Conservation (phyloP, 1,284 basidiomycete genomes). For the Mycena sp. region DNA sequence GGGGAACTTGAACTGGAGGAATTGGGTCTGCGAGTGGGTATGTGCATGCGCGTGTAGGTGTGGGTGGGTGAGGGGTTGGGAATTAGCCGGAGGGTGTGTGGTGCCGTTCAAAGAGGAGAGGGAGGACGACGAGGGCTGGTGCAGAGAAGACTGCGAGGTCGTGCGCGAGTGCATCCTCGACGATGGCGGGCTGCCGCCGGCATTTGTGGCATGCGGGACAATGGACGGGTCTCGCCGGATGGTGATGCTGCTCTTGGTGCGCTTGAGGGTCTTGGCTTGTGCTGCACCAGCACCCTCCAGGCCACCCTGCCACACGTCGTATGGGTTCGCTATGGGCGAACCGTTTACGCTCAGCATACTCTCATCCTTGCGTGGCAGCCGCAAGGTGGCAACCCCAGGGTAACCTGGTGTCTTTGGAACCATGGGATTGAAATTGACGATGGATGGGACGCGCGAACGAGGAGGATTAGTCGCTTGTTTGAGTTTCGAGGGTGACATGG, state of each 20-base stretch:
- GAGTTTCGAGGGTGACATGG: slow-evolving; percentile 60
- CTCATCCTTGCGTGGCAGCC: slow-evolving; percentile 73
- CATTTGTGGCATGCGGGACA: slow-evolving; percentile 39
- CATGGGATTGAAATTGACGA: slow-evolving; percentile 73
- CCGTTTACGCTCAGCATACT: slow-evolving; percentile 80
- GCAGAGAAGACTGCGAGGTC: slow-evolving; percentile 56
- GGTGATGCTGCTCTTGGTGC: slow-evolving; percentile 69
- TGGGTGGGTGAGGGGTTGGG: slow-evolving; percentile 18
- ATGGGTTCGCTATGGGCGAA: slow-evolving; percentile 79
- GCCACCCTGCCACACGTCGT: slow-evolving; percentile 45
- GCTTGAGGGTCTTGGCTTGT: slow-evolving; percentile 46
- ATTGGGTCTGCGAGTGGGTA: slow-evolving; percentile 48
- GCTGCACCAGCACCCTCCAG: slow-evolving; percentile 2
- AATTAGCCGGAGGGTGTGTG: slow-evolving; percentile 33
- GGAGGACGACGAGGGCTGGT: slow-evolving; percentile 46
- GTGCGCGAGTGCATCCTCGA: slow-evolving; percentile 50
- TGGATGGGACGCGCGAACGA: slow-evolving; percentile 64
- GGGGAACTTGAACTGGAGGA: slow-evolving; percentile 42
- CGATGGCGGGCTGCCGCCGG: slow-evolving; percentile 40
- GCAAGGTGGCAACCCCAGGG: slow-evolving; percentile 49
- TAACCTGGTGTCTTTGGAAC: slow-evolving; percentile 70
- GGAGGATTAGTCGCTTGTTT: slow-evolving; percentile 38
- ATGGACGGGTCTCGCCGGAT: slow-evolving; percentile 65
- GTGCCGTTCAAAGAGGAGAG: slow-evolving; percentile 52
- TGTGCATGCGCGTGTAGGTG: slow-evolving; percentile 23